These are phyloP conservation scores for Chaetomium cochliodes DNA, from an alignment of 495 filamentous ascomycete species.

Conservation along the genomic window DNA sequence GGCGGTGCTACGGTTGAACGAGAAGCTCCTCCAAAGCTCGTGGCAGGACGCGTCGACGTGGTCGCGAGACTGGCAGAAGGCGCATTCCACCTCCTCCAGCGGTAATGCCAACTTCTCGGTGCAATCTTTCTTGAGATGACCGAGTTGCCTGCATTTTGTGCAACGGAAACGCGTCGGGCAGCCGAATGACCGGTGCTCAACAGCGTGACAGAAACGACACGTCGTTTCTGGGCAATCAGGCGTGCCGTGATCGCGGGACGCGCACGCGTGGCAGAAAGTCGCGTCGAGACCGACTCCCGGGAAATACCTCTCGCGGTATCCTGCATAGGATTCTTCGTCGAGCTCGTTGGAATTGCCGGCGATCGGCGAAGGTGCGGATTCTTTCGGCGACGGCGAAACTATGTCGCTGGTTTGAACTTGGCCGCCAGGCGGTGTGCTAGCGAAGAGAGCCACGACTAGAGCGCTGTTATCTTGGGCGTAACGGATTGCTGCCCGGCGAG, in stretches of 20 bases:
- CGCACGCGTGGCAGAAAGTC: constrained; percentile 42
- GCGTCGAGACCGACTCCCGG: constrained; percentile 35
- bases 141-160: constrained; percentile 41
- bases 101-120: constrained; percentile 39
- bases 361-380: not conserved
- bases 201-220: constrained; percentile 40
- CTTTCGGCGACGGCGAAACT: not conserved
- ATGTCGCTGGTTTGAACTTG: not conserved
- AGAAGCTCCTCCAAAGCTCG: constrained; percentile 44
- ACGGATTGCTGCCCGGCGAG: constrained; percentile 18
- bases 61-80: constrained; percentile 35
- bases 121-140: constrained; percentile 36
- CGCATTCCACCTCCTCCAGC: constrained; percentile 38
- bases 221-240: constrained; percentile 33
- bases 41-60: constrained; percentile 38
- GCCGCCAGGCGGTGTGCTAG: not conserved
- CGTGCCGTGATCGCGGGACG: constrained; percentile 36
- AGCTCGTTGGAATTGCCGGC: not conserved
- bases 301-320: constrained; percentile 40
- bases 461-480: constrained; percentile 19
- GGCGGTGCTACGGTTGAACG: constrained; percentile 17
- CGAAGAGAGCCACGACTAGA: constrained; percentile 9
- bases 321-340: constrained; percentile 12
- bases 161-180: constrained; percentile 44
- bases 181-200: constrained; percentile 33